A percentile compares a stretch with the other conserved stretches of the same genome.
Conservation (phyloP, 192 early-diverging fungal species). For the Backusella westeae region DNA sequence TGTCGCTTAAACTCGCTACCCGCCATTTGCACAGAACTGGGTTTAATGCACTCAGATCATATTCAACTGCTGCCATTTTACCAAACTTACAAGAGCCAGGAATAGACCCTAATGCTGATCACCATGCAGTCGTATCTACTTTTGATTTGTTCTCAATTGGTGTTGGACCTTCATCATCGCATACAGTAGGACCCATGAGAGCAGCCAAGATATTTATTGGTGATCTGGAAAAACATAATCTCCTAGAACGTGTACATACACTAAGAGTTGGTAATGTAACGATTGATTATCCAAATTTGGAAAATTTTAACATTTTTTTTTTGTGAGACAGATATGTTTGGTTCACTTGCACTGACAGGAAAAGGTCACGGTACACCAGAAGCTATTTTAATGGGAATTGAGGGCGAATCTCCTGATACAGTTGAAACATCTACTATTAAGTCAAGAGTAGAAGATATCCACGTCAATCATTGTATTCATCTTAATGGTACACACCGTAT, state of each 20-base stretch:
- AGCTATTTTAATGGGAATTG: constrained; percentile 86
- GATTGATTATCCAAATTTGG: constrained; percentile 55
- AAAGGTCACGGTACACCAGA: constrained; percentile 95
- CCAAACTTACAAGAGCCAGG: background rate
- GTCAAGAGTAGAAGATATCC: constrained; percentile 72
- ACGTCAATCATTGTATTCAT: constrained; percentile 64
- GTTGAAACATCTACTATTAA: constrained; percentile 83
- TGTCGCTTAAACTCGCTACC: background rate
- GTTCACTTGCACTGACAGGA: constrained; percentile 90
- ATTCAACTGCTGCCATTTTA: constrained; percentile 16
- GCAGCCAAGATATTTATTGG: constrained; percentile 92
- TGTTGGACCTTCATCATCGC: constrained; percentile 88
- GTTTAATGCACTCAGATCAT: background rate
- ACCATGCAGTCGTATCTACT: constrained; percentile 86
- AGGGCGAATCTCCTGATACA: constrained; percentile 84
- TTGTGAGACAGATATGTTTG: constrained; percentile 75
- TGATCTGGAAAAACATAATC: constrained; percentile 68
- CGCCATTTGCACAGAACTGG: background rate
- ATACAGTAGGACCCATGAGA: constrained; percentile 97
- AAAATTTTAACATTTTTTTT: background rate
- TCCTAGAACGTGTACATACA: constrained; percentile 55
- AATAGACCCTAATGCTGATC: constrained; percentile 22
- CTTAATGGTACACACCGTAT: constrained; percentile 77
- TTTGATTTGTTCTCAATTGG: constrained; percentile 97
- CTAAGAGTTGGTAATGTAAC: constrained; percentile 38